Percentiles rank a stretch among this genome's conserved stretches.
Conservation (phyloP, 768 basidiomycete species). For the Leccinum variicolor region DNA sequence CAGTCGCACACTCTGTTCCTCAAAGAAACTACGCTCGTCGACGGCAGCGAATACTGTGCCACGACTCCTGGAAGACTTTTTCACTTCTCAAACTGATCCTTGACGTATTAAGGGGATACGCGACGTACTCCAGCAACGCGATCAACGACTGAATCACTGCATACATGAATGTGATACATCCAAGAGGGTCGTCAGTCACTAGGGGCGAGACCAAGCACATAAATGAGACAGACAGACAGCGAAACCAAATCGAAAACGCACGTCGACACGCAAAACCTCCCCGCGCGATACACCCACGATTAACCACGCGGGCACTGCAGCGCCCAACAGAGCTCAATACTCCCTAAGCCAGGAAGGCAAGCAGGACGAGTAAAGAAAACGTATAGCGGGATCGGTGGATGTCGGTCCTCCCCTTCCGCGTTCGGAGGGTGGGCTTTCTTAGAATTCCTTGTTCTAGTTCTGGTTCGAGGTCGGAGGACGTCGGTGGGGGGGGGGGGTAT, state of each 20-base stretch:
- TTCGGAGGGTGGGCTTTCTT: constrained; percentile 16
- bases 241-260: neutral
- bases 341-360: constrained; percentile 33
- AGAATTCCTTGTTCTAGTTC: neutral
- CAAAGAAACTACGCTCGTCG: too few relatives aligned
- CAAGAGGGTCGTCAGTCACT: neutral
- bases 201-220: neutral
- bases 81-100: too few relatives aligned
- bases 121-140: constrained; percentile 36
- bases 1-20: too few relatives aligned
- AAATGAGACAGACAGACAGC: neutral
- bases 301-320: neutral
- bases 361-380: constrained; percentile 38
- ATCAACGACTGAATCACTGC: constrained; percentile 39
- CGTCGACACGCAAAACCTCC: neutral
- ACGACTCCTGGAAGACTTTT: too few relatives aligned
- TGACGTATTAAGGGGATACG: neutral
- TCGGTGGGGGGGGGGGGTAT: neutral
- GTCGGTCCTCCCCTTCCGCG: constrained; percentile 19
- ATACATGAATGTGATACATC: constrained; percentile 42
- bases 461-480: neutral
- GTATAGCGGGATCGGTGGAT: constrained; percentile 35
- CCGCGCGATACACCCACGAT: neutral
- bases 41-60: too few relatives aligned
- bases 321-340: constrained; percentile 33